Evolutionary conservation across 495 filamentous ascomycete genomes (phyloP).

Genomic region (Lasiosphaeria ovina): DNA sequence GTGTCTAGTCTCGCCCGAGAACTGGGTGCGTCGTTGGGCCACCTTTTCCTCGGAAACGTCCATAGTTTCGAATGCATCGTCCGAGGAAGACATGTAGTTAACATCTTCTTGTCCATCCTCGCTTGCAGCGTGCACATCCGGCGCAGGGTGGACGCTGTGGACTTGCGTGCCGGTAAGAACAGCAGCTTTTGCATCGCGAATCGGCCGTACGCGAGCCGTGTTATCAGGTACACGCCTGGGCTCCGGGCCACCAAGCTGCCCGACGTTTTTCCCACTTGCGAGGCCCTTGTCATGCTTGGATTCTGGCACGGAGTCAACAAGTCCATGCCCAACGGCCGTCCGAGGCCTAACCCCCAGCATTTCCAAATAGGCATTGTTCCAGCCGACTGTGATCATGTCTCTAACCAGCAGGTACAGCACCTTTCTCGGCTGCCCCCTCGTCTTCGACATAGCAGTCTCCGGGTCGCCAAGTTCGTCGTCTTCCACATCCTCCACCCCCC

Average conservation of each 20-base stretch:
- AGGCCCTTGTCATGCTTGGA: not conserved
- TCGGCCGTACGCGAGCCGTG: too few relatives aligned
- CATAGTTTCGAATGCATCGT: conserved; percentile 17
- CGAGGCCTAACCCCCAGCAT: conserved; percentile 9
- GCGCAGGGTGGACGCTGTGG: too few relatives aligned
- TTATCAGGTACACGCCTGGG: too few relatives aligned
- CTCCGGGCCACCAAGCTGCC: not conserved
- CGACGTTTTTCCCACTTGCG: not conserved
- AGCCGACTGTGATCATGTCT: conserved; percentile 39
- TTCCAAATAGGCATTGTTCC: conserved; percentile 35
- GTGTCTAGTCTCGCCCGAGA: not conserved
- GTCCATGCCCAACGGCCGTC: not conserved
- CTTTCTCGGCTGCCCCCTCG: conserved; percentile 10
- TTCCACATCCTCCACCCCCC: not conserved
- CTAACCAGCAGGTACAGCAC: conserved; percentile 41
- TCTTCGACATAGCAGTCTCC: not conserved
- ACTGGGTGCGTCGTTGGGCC: not conserved
- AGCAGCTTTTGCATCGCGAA: too few relatives aligned
- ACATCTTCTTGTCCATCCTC: too few relatives aligned
- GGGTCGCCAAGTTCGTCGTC: conserved; percentile 6
- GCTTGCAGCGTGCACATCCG: too few relatives aligned
- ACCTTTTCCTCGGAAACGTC: conserved; percentile 4
- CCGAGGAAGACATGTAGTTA: conserved; percentile 19
- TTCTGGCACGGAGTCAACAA: too few relatives aligned
- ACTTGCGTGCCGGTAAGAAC: too few relatives aligned